These are phyloP conservation scores for Saksenaea vasiformis DNA, from an alignment of 371 early-diverging fungal species.

Conservation along the genomic window DNA sequence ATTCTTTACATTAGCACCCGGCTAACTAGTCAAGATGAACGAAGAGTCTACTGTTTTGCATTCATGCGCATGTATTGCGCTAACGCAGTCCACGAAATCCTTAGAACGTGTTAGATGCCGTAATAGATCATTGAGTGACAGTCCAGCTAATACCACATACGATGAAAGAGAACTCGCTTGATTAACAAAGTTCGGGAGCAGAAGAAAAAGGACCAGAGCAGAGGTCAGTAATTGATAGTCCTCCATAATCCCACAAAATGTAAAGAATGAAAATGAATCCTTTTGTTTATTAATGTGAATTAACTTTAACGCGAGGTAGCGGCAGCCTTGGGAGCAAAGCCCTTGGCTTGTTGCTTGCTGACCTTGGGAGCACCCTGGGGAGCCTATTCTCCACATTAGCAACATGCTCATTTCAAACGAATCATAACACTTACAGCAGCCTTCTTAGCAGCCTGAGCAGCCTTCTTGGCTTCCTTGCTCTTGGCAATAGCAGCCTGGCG, in stretches of 20 bases:
- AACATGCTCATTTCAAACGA: neutral
- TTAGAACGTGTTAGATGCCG: too few species aligned
- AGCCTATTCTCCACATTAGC: neutral
- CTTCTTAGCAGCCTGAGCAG: slow-evolving; percentile 83
- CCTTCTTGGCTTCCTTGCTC: slow-evolving; percentile 89
- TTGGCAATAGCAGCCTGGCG: slow-evolving; percentile 86
- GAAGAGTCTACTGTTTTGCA: too few species aligned
- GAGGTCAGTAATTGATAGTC: too few species aligned
- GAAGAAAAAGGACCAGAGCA: neutral
- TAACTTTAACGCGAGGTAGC: slow-evolving; percentile 80
- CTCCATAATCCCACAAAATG: too few species aligned
- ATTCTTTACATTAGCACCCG: too few species aligned
- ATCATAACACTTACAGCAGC: neutral
- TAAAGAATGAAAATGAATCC: too few species aligned
- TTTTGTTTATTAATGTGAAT: neutral
- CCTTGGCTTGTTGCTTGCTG: slow-evolving; percentile 83
- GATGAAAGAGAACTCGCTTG: too few species aligned
- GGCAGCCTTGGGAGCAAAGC: slow-evolving; percentile 75
- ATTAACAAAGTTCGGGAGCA: neutral
- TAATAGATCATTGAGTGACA: too few species aligned
- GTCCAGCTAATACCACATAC: too few species aligned
- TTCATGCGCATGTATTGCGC: too few species aligned
- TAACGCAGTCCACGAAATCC: too few species aligned
- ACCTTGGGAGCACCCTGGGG: slow-evolving; percentile 47
- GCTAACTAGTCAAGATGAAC: too few species aligned